A percentile compares a stretch with the other conserved stretches of the same genome.
phyloP scores from a whole-genome alignment of 495 filamentous ascomycete species.

The Xylona heveae region DNA sequence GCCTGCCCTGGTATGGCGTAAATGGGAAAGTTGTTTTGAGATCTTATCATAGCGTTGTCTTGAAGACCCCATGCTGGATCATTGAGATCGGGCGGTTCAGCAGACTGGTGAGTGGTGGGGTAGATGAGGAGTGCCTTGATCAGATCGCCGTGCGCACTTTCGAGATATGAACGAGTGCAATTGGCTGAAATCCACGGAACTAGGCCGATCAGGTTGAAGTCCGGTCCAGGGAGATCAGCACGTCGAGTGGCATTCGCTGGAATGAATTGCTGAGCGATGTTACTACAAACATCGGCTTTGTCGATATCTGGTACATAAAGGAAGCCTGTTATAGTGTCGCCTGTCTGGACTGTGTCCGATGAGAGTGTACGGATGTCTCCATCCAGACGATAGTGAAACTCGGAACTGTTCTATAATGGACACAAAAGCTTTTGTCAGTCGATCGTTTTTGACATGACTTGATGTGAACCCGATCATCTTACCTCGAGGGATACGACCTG shows the following conservation, averaged over 20 bases:
- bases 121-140: conserved; percentile 58
- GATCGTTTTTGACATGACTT: too few relatives aligned
- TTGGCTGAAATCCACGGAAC: conserved; percentile 63
- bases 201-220: conserved; percentile 47
- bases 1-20: conserved; percentile 54
- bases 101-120: conserved; percentile 31
- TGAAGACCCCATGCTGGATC: conserved; percentile 43
- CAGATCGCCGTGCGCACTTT: conserved; percentile 31
- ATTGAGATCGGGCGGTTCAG: conserved; percentile 34
- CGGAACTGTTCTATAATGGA: too few relatives aligned
- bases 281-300: conserved; percentile 31
- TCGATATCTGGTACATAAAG: conserved; percentile 61
- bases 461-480: too few relatives aligned
- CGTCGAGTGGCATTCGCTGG: conserved; percentile 55
- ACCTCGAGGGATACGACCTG: too few relatives aligned
- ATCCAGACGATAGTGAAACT: too few relatives aligned
- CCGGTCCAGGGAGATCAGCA: conserved; percentile 33
- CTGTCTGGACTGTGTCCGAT: conserved; percentile 28
- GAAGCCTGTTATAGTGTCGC: conserved; percentile 42
- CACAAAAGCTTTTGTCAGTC: too few relatives aligned
- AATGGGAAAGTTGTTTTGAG: conserved; percentile 45
- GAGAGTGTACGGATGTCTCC: conserved; percentile 52
- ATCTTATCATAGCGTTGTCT: conserved; percentile 42
- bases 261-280: conserved; percentile 32
- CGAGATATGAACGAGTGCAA: conserved; percentile 50